These are phyloP conservation scores for Camelina laxa DNA, from an alignment of 345 rosid species.

Conservation along the genomic window DNA sequence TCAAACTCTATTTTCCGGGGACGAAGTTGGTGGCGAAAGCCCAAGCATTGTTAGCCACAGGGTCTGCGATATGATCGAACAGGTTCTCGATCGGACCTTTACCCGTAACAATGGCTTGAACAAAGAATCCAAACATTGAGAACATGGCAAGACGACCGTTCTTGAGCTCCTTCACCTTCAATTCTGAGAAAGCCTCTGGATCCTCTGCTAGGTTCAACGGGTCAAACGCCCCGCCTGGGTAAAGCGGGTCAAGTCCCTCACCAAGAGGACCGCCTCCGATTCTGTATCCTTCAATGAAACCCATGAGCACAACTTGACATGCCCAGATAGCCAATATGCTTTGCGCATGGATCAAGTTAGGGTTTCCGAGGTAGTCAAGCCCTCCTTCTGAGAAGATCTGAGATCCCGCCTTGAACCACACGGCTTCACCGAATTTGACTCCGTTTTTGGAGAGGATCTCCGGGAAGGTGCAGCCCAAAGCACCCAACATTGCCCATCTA, in stretches of 20 bases:
- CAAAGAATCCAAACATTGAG: conserved; percentile 61
- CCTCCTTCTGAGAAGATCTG: conserved; percentile 56
- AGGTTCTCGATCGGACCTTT: conserved; percentile 56
- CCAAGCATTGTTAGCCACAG: conserved; percentile 60
- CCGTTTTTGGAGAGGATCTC: conserved; percentile 57
- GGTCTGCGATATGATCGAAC: conserved; percentile 51
- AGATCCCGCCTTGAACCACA: conserved; percentile 59
- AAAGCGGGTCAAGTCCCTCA: conserved; percentile 55
- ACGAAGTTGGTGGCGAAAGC: conserved; percentile 57
- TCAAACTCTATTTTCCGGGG: conserved; percentile 50
- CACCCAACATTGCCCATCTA: conserved; percentile 60
- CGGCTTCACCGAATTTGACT: conserved; percentile 58
- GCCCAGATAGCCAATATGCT: conserved; percentile 60
- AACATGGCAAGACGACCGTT: conserved; percentile 56
- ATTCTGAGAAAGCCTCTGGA: conserved; percentile 55
- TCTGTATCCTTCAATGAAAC: conserved; percentile 56
- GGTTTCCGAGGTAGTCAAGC: conserved; percentile 54
- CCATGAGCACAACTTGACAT: conserved; percentile 53
- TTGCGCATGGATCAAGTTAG: conserved; percentile 55
- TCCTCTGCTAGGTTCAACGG: conserved; percentile 59
- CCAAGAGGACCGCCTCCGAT: conserved; percentile 60
- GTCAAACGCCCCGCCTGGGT: conserved; percentile 61
- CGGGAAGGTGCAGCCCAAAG: conserved; percentile 56
- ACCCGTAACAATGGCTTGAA: conserved; percentile 58
- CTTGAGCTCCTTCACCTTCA: conserved; percentile 56